These are phyloP conservation scores for Cymbopogon flexuosus DNA, from an alignment of 202 grass and related monocot genomes.

Conservation along the genomic window DNA sequence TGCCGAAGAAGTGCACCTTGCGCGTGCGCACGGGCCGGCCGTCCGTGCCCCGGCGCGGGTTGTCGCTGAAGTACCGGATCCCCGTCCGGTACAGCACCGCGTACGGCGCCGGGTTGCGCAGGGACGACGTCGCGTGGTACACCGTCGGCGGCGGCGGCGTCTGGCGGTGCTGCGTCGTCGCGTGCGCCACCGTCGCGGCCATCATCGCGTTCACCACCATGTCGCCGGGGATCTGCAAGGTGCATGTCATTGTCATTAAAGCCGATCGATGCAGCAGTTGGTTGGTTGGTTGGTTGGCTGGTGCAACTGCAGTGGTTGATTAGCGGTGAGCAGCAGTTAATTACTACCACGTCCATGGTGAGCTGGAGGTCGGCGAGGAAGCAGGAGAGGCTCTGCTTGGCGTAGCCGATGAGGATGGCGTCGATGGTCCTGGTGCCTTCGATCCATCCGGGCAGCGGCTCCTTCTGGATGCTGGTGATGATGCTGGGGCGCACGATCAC, in stretches of 20 bases:
- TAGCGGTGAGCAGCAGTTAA: too few relatives aligned
- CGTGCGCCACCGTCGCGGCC: conserved; percentile 38
- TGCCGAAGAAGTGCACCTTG: conserved; percentile 46
- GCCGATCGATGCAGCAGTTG: too few relatives aligned
- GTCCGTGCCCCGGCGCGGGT: conserved; percentile 49
- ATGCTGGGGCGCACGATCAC: conserved; percentile 76
- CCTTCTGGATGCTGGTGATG: conserved; percentile 67
- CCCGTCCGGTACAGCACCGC: conserved; percentile 38
- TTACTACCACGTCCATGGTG: conserved; percentile 60
- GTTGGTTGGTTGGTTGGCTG: too few relatives aligned
- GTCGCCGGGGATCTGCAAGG: conserved; percentile 71
- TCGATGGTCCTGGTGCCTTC: conserved; percentile 81
- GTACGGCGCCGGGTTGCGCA: conserved; percentile 55
- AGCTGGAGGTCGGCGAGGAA: conserved; percentile 63
- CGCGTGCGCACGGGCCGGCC: conserved; percentile 32
- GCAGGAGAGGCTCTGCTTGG: conserved; percentile 76
- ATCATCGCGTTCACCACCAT: conserved; percentile 97
- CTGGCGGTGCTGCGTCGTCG: neutral
- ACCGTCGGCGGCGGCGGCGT: neutral
- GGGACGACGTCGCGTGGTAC: conserved; percentile 72
- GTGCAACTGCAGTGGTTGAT: neutral
- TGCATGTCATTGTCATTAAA: too few relatives aligned
- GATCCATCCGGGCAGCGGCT: conserved; percentile 75
- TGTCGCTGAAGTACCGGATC: conserved; percentile 44
- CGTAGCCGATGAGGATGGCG: conserved; percentile 61